Evolutionary conservation across 1,284 basidiomycete species (phyloP), one percentile per base, ranked within the genome.

Genomic region (Sanghuangporus weigelae): DNA sequence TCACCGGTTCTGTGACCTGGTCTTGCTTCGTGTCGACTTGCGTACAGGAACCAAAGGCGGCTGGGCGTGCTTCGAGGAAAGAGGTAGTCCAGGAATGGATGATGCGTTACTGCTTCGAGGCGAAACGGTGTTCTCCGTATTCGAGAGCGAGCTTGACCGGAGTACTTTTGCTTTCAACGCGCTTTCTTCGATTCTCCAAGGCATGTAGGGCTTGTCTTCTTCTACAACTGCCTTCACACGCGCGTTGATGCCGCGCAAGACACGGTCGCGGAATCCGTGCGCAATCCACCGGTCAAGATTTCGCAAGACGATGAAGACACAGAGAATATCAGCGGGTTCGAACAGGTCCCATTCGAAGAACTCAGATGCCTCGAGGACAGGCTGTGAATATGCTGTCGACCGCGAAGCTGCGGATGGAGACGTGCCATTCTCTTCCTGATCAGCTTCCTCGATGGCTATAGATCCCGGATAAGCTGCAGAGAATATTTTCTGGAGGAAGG

Each of bases 221-320:
- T 71, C 63, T 7, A 71, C 68, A 46, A 81, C 74, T 35, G 67
- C 73, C 26, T 77, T 67, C 19, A 73, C 70, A 57, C 81, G 69
- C 19, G 70, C 68, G 3, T 76, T 67, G 48, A 83, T 70, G 19
- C 81, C 83, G 8, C 68, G 59, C 7, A 73, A 67, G 40, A 82
- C 72, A 46, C 75, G 74, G 10, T 77, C 66, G 16, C 73, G 70
- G 69, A 85, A 84, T 6, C 72, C 69, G 49, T 71, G 71, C 3
- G 73, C 72, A 2, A 81, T 84, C 82, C 81, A 85, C 26, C 26
- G 16, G 64, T 85, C 83, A 62, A 85, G 78, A 65, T 84, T 84
- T 51, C 77, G 76, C 57, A 84, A 73, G n/a, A 84, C 71, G 63
- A 84, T 77, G 71, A 78, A 84, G 8, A 85, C 76, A 61, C 78